Base-by-base conservation (phyloP, 164 flowering plant genomes). In the Akebia trifoliata region DNA sequence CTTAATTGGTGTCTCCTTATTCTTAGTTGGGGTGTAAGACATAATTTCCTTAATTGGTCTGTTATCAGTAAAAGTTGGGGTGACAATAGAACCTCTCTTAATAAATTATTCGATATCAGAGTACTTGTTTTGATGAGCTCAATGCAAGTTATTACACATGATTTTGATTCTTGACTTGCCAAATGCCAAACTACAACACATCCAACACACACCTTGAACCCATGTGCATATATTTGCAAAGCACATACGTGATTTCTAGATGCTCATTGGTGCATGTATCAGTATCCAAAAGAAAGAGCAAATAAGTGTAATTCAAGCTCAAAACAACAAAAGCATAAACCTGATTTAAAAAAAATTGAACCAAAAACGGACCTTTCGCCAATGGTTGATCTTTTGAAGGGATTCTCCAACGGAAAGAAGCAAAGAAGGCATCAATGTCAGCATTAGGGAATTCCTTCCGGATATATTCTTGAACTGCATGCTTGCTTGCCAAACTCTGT, bases 321-420 rank as follows among this genome's bases (percentile, higher is more conserved):
- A n/a, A n/a, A n/a, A n/a, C n/a, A n/a, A 42, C 22, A 18, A 24
- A 42, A 40, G 15, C 6, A 17, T 15, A 5, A 1, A 40, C 1
- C 44, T 40, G 44, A 40, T 15, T 40, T 40, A 20, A 18, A 42
- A 46, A 43, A 0, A 12, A 8, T n/a, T 34, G 26, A 11, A 12
- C 6, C 34, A 14, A 22, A 22, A n/a, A n/a, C 77, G 37, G 10
- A 85, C 86, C 87, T 76, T 65, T 69, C 53, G 22, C 28, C 4
- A 9, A 35, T 25, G 18, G 40, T 17, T 20, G 14, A n/a, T 29
- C 62, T 57, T 29, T 54, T 50, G 25, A 77, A 56, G 37, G 92
- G 78, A 92, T 70, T 60, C 47, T 80, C 97, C 95, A 89, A 59
- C 71, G 75, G 65, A 89, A 92, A n/a, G 85, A 83, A 28, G 74